A percentile compares a stretch with the other conserved stretches of the same genome.
These are phyloP conservation scores for Phytomonas francai DNA, from an alignment of 208 protist genomes.

Conservation along the genomic window DNA sequence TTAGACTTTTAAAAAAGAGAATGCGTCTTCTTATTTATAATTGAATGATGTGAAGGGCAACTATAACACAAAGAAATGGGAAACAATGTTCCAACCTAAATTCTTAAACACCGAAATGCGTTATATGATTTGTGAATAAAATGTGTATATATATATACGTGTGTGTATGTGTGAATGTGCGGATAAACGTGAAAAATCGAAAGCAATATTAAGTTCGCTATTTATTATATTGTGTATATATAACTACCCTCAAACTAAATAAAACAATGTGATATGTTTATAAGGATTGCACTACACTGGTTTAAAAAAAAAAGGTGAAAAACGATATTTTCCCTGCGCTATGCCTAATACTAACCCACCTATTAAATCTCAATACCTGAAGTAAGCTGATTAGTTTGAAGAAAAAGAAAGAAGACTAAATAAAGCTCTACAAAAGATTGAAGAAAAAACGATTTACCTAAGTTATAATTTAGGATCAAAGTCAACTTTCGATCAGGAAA, in stretches of 20 bases:
- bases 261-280: conserved; percentile 5
- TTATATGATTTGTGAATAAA: conserved; percentile 7
- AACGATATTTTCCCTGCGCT: background rate
- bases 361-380: background rate
- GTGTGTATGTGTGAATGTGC: background rate
- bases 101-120: background rate
- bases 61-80: conserved; percentile 10
- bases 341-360: background rate
- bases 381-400: conserved; percentile 4
- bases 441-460: background rate
- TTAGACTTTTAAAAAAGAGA: conserved; percentile 1
- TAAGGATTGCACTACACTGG: conserved; percentile 3
- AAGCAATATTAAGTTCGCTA: conserved; percentile 5
- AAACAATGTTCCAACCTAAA: conserved; percentile 1
- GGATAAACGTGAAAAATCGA: background rate
- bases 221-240: conserved; percentile 8
- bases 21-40: conserved; percentile 2
- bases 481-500: background rate
- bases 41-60: conserved; percentile 2
- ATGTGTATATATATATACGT: conserved; percentile 15
- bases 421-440: background rate
- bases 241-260: conserved; percentile 4
- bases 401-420: background rate
- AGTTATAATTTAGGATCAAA: background rate
- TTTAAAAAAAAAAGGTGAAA: conserved; percentile 5